A percentile compares a stretch with the other conserved stretches of the same genome.
Evolutionary conservation across 257 asterid species (phyloP).

Genomic region (Fraxinus americana): DNA sequence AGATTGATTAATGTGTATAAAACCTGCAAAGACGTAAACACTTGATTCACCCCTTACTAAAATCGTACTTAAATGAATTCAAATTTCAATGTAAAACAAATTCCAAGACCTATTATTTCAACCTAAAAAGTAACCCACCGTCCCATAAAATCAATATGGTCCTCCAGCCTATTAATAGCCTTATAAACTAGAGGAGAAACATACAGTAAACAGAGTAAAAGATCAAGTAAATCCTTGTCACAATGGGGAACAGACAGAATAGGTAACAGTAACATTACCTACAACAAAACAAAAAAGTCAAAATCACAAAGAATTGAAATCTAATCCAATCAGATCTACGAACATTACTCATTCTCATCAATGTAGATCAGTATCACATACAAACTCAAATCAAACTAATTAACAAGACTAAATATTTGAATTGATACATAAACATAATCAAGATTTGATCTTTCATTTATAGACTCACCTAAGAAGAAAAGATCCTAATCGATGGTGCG

Average conservation of each 20-base stretch:
- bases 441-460: constrained; percentile 28
- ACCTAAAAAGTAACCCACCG: constrained; percentile 25
- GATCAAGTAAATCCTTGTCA: constrained; percentile 22
- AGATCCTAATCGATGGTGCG: constrained; percentile 89
- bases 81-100: constrained; percentile 15
- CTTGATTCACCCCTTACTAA: neutral
- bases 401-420: constrained; percentile 26
- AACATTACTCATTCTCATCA: too few species aligned
- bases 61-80: neutral
- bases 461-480: constrained; percentile 74
- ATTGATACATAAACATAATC: neutral
- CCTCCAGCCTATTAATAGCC: constrained; percentile 27
- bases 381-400: too few species aligned
- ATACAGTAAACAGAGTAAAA: constrained; percentile 27
- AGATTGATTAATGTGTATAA: constrained; percentile 23
- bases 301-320: constrained; percentile 26
- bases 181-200: constrained; percentile 18
- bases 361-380: too few species aligned
- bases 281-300: constrained; percentile 35
- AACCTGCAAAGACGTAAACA: neutral
- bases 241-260: constrained; percentile 29
- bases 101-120: neutral
- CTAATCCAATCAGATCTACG: constrained; percentile 29
- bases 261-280: constrained; percentile 31
- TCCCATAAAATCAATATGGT: constrained; percentile 9